phyloP scores from a whole-genome alignment of 2,329 filamentous ascomycete genomes.

The Exophiala mesophila region DNA sequence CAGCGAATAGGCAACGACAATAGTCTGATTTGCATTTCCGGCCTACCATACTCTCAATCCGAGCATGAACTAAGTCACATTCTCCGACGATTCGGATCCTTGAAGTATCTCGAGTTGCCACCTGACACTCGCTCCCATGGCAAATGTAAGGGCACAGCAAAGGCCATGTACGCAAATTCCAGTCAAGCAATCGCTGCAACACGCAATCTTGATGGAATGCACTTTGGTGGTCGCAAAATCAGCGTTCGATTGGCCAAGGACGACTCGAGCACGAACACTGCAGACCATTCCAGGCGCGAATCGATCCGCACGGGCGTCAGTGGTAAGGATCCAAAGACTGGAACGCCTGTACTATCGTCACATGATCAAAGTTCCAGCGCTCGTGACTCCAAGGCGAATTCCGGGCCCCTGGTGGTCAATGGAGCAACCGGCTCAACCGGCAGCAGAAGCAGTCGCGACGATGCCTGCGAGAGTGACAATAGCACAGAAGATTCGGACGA shows the following conservation, averaged over 20 bases:
- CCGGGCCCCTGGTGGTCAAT: constrained; percentile 22
- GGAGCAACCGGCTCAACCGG: constrained; percentile 12
- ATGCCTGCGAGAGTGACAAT: constrained; percentile 14
- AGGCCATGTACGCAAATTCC: constrained; percentile 14
- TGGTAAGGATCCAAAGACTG: not conserved
- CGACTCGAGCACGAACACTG: not conserved
- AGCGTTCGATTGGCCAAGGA: constrained; percentile 12
- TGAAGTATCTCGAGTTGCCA: constrained; percentile 22
- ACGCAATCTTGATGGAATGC: constrained; percentile 13
- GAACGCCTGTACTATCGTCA: not conserved
- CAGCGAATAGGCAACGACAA: constrained; percentile 14
- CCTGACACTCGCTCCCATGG: constrained; percentile 15
- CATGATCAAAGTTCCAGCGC: not conserved
- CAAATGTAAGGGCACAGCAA: constrained; percentile 22
- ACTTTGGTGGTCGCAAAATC: constrained; percentile 12
- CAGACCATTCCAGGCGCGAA: not conserved
- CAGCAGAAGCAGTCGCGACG: constrained; percentile 7
- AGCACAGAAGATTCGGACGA: constrained; percentile 16
- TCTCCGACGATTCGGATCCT: constrained; percentile 15
- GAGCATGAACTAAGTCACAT: constrained; percentile 17
- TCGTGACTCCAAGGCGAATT: not conserved
- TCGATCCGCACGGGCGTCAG: not conserved
- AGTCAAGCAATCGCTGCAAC: constrained; percentile 17
- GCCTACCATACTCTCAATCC: constrained; percentile 17
- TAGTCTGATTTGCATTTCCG: constrained; percentile 19